These are phyloP conservation scores for Myxozyma vanderwaltii DNA, from an alignment of 805 yeast species.

Conservation along the genomic window DNA sequence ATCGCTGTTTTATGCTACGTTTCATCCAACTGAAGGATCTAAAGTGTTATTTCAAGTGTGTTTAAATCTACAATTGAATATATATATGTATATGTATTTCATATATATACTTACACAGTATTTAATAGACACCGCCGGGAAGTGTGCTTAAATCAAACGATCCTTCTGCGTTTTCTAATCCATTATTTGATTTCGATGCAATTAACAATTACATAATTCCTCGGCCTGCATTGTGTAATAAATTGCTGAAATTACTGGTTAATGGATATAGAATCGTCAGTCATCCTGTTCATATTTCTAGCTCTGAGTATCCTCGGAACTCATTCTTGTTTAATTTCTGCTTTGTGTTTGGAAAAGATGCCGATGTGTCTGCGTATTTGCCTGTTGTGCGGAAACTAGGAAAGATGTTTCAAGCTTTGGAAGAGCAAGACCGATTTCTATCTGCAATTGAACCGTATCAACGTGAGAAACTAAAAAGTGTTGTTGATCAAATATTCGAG, in stretches of 20 bases:
- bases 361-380: constrained; percentile 84
- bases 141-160: constrained; percentile 44
- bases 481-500: constrained; percentile 87
- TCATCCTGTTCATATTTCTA: constrained; percentile 81
- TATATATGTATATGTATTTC: too few species aligned
- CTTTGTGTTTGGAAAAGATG: constrained; percentile 81
- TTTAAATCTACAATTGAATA: background rate
- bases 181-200: constrained; percentile 74
- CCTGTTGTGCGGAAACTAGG: constrained; percentile 82
- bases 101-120: too few species aligned
- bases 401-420: constrained; percentile 79
- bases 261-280: constrained; percentile 75
- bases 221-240: constrained; percentile 85
- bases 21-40: constrained; percentile 95
- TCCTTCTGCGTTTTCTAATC: constrained; percentile 38
- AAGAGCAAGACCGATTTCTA: constrained; percentile 79
- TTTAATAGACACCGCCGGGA: constrained; percentile 74
- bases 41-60: constrained; percentile 73
- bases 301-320: constrained; percentile 79
- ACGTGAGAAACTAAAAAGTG: constrained; percentile 53
- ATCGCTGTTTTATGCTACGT: constrained; percentile 85
- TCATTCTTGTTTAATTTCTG: constrained; percentile 91
- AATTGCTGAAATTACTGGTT: constrained; percentile 71
- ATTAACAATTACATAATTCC: constrained; percentile 92
- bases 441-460: constrained; percentile 44